Evolutionary conservation across 1,139 yeast species (phyloP).

Genomic region (Protomyces inundatus): DNA sequence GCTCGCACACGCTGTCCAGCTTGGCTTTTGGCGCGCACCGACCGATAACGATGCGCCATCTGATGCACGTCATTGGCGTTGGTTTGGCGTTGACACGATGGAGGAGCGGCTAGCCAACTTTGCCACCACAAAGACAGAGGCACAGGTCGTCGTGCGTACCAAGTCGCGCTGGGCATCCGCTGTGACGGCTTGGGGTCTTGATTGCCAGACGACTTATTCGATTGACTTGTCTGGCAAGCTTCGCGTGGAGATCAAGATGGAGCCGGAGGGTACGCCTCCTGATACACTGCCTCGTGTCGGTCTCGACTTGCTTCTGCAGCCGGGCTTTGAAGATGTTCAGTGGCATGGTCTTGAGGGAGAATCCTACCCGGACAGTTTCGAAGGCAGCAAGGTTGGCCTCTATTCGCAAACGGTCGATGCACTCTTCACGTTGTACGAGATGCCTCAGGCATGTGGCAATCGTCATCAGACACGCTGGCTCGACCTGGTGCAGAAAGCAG

Average conservation of each 20-base stretch:
- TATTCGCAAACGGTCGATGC: slow-evolving; percentile 31
- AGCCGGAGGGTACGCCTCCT: slow-evolving; percentile 23
- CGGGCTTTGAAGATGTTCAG: slow-evolving; percentile 30
- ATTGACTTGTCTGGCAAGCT: slow-evolving; percentile 7
- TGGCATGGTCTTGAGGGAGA: slow-evolving; percentile 44
- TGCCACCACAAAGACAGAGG: slow-evolving; percentile 6
- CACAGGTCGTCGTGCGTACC: slow-evolving; percentile 18
- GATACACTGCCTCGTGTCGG: slow-evolving; percentile 36
- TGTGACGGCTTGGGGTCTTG: slow-evolving; percentile 26
- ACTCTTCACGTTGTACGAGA: slow-evolving; percentile 38
- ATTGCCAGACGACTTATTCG: slow-evolving; percentile 10
- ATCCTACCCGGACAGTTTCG: slow-evolving; percentile 39
- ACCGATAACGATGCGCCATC: slow-evolving; percentile 39
- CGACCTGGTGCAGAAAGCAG: neutral
- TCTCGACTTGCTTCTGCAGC: slow-evolving; percentile 33
- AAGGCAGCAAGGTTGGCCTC: slow-evolving; percentile 37
- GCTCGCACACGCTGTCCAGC: slow-evolving; percentile 31
- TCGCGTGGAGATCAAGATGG: slow-evolving; percentile 6
- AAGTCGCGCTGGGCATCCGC: slow-evolving; percentile 21
- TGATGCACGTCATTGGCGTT: slow-evolving; percentile 33
- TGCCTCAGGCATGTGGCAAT: slow-evolving; percentile 43
- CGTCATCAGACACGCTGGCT: slow-evolving; percentile 40
- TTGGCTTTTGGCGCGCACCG: slow-evolving; percentile 40
- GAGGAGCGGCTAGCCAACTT: neutral
- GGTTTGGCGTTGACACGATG: slow-evolving; percentile 33